phyloP scores from a whole-genome alignment of 2,329 filamentous ascomycete genomes.

The Metarhizium humberi region DNA sequence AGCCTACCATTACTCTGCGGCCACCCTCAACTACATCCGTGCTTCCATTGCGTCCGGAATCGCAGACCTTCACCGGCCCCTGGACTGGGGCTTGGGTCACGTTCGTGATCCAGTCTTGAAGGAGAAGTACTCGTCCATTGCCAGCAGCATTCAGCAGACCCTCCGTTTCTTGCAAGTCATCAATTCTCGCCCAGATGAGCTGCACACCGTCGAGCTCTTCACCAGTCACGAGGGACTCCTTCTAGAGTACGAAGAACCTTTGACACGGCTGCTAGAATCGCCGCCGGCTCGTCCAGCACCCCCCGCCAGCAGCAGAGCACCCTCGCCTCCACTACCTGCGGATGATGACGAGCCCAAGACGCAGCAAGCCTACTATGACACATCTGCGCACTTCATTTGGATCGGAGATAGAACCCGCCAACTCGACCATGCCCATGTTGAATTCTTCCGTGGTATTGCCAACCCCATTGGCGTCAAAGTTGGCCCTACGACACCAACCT shows the following conservation, averaged over 20 bases:
- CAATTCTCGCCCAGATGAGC: constrained; percentile 72
- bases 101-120: constrained; percentile 77
- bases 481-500: constrained; percentile 69
- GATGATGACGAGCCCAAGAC: not conserved
- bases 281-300: constrained; percentile 29
- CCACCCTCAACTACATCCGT: constrained; percentile 88
- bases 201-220: constrained; percentile 89
- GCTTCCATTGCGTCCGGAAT: constrained; percentile 78
- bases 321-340: constrained; percentile 32
- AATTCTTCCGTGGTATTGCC: constrained; percentile 92
- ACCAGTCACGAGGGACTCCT: constrained; percentile 92
- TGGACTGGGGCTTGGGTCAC: constrained; percentile 93
- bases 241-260: constrained; percentile 84
- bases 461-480: constrained; percentile 98
- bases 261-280: constrained; percentile 68
- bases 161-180: constrained; percentile 91
- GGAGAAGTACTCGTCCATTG: constrained; percentile 76
- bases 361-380: constrained; percentile 75
- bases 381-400: constrained; percentile 95
- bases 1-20: constrained; percentile 92
- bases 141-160: constrained; percentile 79
- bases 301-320: constrained; percentile 16
- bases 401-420: constrained; percentile 94
- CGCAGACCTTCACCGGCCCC: constrained; percentile 83
- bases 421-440: constrained; percentile 85